A percentile compares a stretch with the other conserved stretches of the same genome.
These are phyloP conservation scores for Pulveroboletus sp. DNA, from an alignment of 768 basidiomycete genomes.

Conservation along the genomic window DNA sequence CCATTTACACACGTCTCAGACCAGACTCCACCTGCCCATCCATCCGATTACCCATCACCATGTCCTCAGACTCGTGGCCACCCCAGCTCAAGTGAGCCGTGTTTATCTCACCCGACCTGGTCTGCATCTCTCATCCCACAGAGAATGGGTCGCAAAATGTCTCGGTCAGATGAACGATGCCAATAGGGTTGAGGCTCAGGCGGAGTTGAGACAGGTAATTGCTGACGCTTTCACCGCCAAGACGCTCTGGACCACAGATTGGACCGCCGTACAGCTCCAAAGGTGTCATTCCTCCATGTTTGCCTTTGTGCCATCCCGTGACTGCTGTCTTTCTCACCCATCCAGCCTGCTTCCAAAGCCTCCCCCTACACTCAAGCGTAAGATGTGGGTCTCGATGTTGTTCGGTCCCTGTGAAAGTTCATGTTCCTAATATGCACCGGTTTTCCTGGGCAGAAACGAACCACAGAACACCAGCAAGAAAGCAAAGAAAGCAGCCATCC, in stretches of 20 bases:
- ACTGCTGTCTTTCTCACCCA: constrained; percentile 7
- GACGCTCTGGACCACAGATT: constrained; percentile 90
- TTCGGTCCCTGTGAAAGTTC: background rate
- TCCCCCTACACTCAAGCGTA: constrained; percentile 58
- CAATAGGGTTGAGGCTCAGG: constrained; percentile 84
- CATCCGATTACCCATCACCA: constrained; percentile 25
- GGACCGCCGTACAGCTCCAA: constrained; percentile 82
- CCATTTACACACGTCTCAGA: constrained; percentile 10
- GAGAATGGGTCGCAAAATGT: constrained; percentile 94
- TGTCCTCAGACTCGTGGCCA: constrained; percentile 81
- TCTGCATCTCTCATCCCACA: constrained; percentile 33
- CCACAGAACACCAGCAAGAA: constrained; percentile 50
- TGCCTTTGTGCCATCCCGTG: constrained; percentile 18
- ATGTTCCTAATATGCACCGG: constrained; percentile 7
- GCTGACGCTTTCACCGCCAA: constrained; percentile 84
- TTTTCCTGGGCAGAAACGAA: constrained; percentile 35
- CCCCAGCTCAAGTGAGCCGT: constrained; percentile 66
- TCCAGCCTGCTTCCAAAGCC: constrained; percentile 61
- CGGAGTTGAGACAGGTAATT: constrained; percentile 96
- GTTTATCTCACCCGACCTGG: background rate
- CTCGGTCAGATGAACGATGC: constrained; percentile 86
- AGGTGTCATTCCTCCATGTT: constrained; percentile 45
- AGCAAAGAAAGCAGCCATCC: constrained; percentile 51
- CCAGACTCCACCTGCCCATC: background rate
- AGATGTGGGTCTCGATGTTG: constrained; percentile 46